phyloP scores from a whole-genome alignment of 345 rosid genomes.

The Hibiscus tridactylites region DNA sequence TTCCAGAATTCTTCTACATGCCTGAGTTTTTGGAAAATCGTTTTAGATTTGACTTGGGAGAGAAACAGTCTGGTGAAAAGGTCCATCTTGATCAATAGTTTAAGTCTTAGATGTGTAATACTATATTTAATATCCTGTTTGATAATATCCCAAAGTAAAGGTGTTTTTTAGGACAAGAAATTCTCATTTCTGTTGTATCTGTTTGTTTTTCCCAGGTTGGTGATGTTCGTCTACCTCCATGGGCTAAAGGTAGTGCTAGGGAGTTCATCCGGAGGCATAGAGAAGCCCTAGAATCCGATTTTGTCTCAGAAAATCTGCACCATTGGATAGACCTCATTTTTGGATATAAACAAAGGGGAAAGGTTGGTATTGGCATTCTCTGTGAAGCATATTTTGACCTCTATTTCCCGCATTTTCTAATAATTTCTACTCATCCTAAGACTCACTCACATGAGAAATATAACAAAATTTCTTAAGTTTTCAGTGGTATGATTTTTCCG shows the following conservation, averaged over 20 bases:
- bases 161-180: background rate
- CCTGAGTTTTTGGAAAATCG: slow-evolving; percentile 88
- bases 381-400: slow-evolving; percentile 1
- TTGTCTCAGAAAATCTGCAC: slow-evolving; percentile 92
- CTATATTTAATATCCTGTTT: background rate
- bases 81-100: slow-evolving; percentile 32
- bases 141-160: background rate
- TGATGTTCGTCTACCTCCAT: slow-evolving; percentile 84
- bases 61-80: slow-evolving; percentile 99
- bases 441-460: background rate
- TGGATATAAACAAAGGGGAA: slow-evolving; percentile 97
- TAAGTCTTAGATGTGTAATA: background rate
- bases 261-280: slow-evolving; percentile 89
- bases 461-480: background rate
- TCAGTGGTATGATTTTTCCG: background rate
- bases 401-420: background rate
- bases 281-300: slow-evolving; percentile 93
- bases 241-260: slow-evolving; percentile 94
- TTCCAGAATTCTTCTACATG: slow-evolving; percentile 98
- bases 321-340: slow-evolving; percentile 99
- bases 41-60: slow-evolving; percentile 84
- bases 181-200: background rate
- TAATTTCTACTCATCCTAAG: background rate
- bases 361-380: slow-evolving; percentile 42
- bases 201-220: slow-evolving; percentile 51